These are phyloP conservation scores for Cryphonectria naterciae DNA, from an alignment of 2,329 filamentous ascomycete genomes.

Conservation along the genomic window DNA sequence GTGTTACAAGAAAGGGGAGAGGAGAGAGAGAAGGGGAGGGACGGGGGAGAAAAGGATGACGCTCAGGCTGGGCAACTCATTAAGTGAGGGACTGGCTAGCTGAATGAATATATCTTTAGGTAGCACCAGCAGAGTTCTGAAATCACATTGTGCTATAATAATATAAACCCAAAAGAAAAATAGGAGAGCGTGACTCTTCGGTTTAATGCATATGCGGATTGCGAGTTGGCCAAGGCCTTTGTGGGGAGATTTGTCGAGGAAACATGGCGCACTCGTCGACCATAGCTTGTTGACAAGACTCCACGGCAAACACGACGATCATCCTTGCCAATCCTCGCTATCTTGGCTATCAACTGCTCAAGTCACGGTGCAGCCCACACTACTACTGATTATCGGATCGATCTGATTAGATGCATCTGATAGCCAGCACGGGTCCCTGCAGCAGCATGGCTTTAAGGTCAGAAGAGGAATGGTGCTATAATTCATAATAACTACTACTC, in stretches of 20 bases:
- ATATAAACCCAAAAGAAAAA: not conserved
- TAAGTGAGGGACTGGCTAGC: not conserved
- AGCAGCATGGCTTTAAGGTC: not conserved
- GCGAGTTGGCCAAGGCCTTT: not conserved
- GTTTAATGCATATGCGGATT: constrained; percentile 17
- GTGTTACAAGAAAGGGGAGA: too few species aligned
- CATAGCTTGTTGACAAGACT: not conserved
- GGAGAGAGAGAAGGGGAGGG: too few species aligned
- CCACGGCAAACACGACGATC: not conserved
- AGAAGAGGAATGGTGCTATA: not conserved
- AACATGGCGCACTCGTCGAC: not conserved
- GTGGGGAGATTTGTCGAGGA: not conserved
- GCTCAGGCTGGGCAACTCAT: too few species aligned
- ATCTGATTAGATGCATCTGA: constrained; percentile 32
- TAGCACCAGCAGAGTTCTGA: not conserved
- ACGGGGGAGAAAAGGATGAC: too few species aligned
- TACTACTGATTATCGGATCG: not conserved
- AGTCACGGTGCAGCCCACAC: not conserved
- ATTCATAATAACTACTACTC: not conserved
- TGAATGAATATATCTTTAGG: not conserved
- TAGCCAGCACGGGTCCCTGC: constrained; percentile 32
- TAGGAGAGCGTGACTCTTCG: not conserved
- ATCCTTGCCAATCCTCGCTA: constrained; percentile 7
- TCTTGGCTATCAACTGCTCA: constrained; percentile 7
- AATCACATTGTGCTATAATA: too few species aligned